These are phyloP conservation scores for Xylariales sp. DNA, from an alignment of 2,329 filamentous ascomycete genomes.

Conservation along the genomic window DNA sequence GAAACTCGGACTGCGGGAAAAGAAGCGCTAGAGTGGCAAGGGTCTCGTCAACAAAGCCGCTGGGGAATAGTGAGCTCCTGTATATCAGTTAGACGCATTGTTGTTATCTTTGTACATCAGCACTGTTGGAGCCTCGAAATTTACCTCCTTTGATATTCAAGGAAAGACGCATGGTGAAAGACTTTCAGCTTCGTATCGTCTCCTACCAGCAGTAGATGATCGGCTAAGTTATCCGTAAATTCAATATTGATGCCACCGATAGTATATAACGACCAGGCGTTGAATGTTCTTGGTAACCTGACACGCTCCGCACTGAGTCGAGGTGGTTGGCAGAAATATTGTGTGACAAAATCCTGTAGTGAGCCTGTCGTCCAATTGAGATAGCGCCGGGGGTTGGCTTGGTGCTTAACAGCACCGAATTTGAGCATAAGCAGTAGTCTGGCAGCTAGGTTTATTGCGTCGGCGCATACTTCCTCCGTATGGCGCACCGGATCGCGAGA, in stretches of 20 bases:
- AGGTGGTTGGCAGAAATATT: not conserved
- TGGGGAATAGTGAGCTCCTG: no score
- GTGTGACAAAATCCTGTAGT: not conserved
- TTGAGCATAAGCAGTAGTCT: slow-evolving; percentile 5
- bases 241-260: slow-evolving; percentile 30
- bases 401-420: no score
- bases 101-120: no score
- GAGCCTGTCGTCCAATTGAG: not conserved
- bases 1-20: no score
- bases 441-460: slow-evolving; percentile 3
- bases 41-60: no score
- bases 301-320: not conserved
- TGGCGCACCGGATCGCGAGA: no score
- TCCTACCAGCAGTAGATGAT: slow-evolving; percentile 33
- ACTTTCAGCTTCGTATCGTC: slow-evolving; percentile 32
- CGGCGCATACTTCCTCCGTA: not conserved
- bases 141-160: slow-evolving; percentile 27
- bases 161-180: slow-evolving; percentile 35
- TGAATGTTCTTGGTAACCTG: slow-evolving; percentile 13
- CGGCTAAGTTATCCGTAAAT: slow-evolving; percentile 34
- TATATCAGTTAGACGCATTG: no score
- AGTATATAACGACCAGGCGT: no score
- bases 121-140: no score
- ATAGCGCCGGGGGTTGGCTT: not conserved
- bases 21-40: no score